Evolutionary conservation across 768 basidiomycete genomes (phyloP).

Genomic region (Glaciozyma antarctica): DNA sequence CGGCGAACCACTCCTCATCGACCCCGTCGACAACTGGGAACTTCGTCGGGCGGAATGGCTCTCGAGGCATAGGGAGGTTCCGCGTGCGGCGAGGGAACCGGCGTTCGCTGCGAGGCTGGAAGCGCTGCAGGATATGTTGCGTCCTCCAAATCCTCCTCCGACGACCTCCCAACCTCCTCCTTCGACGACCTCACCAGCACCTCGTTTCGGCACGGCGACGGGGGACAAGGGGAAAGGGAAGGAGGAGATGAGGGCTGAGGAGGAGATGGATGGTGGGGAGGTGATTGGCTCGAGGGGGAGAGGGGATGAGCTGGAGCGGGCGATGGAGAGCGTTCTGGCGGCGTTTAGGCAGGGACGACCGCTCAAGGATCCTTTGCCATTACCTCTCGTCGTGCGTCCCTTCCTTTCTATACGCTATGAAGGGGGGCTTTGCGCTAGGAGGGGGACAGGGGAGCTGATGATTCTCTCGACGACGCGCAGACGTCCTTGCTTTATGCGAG

Average conservation of each 20-base stretch:
- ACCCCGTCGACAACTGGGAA: background rate
- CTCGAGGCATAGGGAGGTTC: background rate
- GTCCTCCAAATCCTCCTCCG: background rate
- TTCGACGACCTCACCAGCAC: background rate
- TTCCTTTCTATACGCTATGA: background rate
- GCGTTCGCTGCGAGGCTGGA: background rate
- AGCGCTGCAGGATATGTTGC: background rate
- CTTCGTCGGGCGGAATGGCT: background rate
- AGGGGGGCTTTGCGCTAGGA: too few species aligned
- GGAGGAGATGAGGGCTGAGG: background rate
- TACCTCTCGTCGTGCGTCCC: conserved; percentile 1
- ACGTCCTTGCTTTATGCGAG: background rate
- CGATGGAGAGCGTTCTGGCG: background rate
- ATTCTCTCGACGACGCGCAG: background rate
- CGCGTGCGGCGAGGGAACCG: background rate
- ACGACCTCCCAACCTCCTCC: background rate
- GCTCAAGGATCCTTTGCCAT: background rate
- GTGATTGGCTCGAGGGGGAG: background rate
- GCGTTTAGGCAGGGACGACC: conserved; percentile 2
- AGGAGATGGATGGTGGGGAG: background rate
- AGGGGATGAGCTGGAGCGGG: background rate
- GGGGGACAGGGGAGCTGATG: background rate
- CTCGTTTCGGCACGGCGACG: background rate
- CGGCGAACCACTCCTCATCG: background rate
- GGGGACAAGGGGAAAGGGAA: background rate